phyloP scores from a whole-genome alignment of 352 stramenopile species.

The Pythium monospermum region DNA sequence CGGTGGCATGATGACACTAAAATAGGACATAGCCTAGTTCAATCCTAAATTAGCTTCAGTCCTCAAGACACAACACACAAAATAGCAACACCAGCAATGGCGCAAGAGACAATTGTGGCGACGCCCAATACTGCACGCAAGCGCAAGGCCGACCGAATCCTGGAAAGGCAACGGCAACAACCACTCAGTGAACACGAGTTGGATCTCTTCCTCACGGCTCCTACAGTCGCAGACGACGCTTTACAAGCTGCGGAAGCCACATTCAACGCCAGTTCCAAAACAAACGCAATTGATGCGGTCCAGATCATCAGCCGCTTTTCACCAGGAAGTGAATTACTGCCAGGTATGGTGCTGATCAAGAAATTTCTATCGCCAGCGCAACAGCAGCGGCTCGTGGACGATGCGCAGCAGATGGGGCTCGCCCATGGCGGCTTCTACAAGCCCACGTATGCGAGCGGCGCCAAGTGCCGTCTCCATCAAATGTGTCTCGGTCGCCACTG shows the following conservation, averaged over 20 bases:
- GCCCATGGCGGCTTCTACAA: constrained; percentile 51
- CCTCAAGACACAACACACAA: too few relatives aligned
- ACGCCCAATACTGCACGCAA: constrained; percentile 9
- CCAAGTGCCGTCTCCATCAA: constrained; percentile 67
- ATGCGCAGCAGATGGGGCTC: constrained; percentile 40
- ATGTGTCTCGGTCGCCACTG: constrained; percentile 70
- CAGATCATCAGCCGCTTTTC: constrained; percentile 11
- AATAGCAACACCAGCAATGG: too few relatives aligned
- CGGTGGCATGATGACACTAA: too few relatives aligned
- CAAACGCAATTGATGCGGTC: too few relatives aligned
- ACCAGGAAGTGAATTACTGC: constrained; percentile 30
- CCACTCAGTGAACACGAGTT: constrained; percentile 55
- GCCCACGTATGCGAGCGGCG: constrained; percentile 61
- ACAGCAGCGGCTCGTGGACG: constrained; percentile 56
- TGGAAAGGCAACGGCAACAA: constrained; percentile 35
- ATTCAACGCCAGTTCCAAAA: background rate
- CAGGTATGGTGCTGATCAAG: constrained; percentile 61
- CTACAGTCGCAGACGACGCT: background rate
- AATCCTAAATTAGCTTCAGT: too few relatives aligned
- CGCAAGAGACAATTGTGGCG: too few relatives aligned
- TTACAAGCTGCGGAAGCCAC: constrained; percentile 2
- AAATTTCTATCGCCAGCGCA: constrained; percentile 40
- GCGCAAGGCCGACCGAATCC: constrained; percentile 49
- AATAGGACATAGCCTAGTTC: too few relatives aligned
- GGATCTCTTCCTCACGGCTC: constrained; percentile 45